Evolutionary conservation across 495 filamentous ascomycete genomes (phyloP), one percentile per base, ranked within the genome.

Genomic region (Xylona heveae): DNA sequence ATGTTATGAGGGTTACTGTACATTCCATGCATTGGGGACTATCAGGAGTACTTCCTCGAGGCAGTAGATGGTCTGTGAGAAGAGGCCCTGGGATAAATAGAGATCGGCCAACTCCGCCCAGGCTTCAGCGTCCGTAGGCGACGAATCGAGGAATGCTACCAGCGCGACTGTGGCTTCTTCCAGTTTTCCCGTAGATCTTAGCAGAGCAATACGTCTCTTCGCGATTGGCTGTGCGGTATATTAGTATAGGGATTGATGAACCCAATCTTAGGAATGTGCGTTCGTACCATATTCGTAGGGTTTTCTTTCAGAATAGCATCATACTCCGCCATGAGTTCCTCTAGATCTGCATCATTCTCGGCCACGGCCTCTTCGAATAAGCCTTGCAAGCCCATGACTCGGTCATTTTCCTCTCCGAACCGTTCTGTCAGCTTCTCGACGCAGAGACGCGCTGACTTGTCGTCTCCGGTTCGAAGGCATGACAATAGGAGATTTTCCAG

Each of bases 11-110:
- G n/a, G n/a, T n/a, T n/a, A n/a, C n/a, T n/a, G n/a, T n/a, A 88
- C 81, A 61, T 81, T 94, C 80, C 90, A 97, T 18, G 88, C 78
- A 57, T 90, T 83, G 6, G 88, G 85, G n/a, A 69, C 66, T 37
- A 91, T 61, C 22, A 95, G 54, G 20, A 97, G 48, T 24, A 88
- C 79, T 48, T 95, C 88, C 46, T 97, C 90, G 23, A 91, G 55
- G 39, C 84, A 73, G 50, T 74, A 95, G 28, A 85, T 68, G 21
- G 84, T 81, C 48, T 93, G 85, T 14, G 66, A 49, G 42, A 74
- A 77, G 43, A 80, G 52, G 4, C 76, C 77, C 43, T 82, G 74
- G 1, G 60, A 54, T 28, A 81, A 55, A 49, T 97, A 95, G 20
- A 94, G 52, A 41, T 85, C 78, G 20, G 78, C 64, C 41, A 97